A percentile compares a stretch with the other conserved stretches of the same genome.
These are phyloP conservation scores for Effrenium voratum DNA, from an alignment of 73 alveolate species.

Conservation along the genomic window DNA sequence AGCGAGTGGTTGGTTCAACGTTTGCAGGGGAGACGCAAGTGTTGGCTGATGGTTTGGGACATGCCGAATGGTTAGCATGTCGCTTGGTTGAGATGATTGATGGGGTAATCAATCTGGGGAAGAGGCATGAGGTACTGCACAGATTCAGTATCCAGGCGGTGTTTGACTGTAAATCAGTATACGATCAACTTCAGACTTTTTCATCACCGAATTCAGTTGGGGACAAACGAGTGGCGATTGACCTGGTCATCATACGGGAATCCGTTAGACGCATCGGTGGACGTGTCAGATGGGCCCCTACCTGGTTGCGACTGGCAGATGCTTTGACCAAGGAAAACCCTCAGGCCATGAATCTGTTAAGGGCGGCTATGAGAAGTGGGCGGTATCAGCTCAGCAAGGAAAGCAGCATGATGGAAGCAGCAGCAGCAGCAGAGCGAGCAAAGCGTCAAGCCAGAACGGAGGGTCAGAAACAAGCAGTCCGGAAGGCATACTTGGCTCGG, in stretches of 20 bases:
- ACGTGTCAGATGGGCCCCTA: not conserved
- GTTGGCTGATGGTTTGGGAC: not conserved
- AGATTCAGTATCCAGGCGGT: not conserved
- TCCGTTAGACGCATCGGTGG: not conserved
- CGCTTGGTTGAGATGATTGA: not conserved
- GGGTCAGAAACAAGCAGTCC: not conserved
- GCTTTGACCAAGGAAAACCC: not conserved
- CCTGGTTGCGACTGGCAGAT: not conserved
- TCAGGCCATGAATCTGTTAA: not conserved
- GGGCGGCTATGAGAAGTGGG: not conserved
- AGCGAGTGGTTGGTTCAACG: not conserved
- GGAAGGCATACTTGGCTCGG: not conserved
- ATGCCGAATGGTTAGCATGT: not conserved
- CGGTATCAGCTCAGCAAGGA: not conserved
- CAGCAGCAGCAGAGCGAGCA: not conserved
- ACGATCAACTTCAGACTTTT: not conserved
- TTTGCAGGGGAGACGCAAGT: not conserved
- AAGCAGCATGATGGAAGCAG: not conserved
- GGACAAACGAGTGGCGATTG: not conserved
- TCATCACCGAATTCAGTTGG: not conserved
- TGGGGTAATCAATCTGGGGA: not conserved
- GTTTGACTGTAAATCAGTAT: not conserved
- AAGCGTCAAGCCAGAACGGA: no score
- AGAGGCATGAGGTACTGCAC: not conserved
- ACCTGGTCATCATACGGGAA: not conserved